Percentiles rank a stretch among this genome's conserved stretches.
Conservation (phyloP, 345 rosid species). For the Noccaea bulbosa region DNA sequence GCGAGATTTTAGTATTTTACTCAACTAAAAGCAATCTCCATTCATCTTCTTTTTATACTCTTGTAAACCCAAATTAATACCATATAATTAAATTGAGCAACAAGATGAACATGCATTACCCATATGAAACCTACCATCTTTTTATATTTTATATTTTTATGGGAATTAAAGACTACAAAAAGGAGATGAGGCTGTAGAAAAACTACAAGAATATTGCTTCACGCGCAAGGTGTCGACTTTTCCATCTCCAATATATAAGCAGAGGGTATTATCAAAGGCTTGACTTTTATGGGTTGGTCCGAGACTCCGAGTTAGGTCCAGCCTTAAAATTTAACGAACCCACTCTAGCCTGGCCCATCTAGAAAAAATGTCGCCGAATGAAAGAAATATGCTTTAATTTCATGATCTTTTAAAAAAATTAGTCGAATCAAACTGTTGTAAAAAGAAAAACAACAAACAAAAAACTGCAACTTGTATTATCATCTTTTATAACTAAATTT, state of each 20-base stretch:
- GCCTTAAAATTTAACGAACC: no score
- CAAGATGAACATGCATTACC: constrained; percentile 32
- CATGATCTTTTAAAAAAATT: no score
- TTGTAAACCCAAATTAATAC: neutral
- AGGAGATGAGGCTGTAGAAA: neutral
- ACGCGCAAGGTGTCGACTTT: neutral
- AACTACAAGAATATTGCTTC: constrained; percentile 17
- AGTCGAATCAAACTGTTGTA: no score
- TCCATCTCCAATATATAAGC: no score
- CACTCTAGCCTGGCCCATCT: no score
- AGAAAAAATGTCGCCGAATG: no score
- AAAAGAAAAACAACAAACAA: no score
- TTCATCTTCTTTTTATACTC: constrained; percentile 16
- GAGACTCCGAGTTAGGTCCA: neutral
- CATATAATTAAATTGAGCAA: constrained; percentile 2
- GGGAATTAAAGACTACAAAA: neutral
- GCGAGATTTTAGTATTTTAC: neutral
- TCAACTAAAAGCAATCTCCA: constrained; percentile 6
- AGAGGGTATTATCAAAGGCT: neutral
- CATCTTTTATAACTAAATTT: constrained; percentile 7
- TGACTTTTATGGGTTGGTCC: neutral
- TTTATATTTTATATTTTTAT: neutral
- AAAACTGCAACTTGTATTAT: neutral
- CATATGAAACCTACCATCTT: constrained; percentile 32
- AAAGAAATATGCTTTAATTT: no score